Base-by-base conservation (phyloP, 495 filamentous ascomycete species). In the Neurospora sp. region DNA sequence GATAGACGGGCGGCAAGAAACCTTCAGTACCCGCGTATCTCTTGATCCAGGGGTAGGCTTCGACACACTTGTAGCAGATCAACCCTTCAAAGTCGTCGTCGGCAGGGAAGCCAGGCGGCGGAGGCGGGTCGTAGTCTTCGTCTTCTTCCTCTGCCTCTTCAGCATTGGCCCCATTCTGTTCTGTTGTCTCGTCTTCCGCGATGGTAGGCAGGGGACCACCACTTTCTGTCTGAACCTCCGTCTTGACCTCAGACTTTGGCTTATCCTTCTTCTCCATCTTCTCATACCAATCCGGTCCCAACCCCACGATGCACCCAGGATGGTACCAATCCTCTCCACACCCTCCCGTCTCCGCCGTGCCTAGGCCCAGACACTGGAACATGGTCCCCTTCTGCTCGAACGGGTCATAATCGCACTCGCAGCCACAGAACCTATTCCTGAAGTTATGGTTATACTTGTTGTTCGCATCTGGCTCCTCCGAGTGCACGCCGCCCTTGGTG, bases 271-370 rank as follows among this genome's bases (percentile, higher is more conserved):
- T 86, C 79, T 85, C 75, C 86, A 86, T 73, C 82, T 85, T 80
- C 74, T 88, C 84, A 68, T 78, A 85, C 87, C 87, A 89, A n/a
- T 83, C 81, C 2, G 86, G 84, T 3, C 90, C 87, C 14, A 95
- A 79, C 9, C 96, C 96, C 69, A 97, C 89, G 14, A 99, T 81
- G 79, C 96, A 99, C 72, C 94, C 93, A 16, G 96, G 94, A 84
- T 99, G 96, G 87, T 94, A 99, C 96, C 96, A 99, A 80, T 99
- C 96, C 83, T 99, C 96, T 4, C 96, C 94, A 82, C 96, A 99
- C 5, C 94, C 94, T 9, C 93, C 93, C 4, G 90, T 90, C 75
- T 91, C 91, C 41, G 87, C 87, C 0, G 89, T 90, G 0, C 93
- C 94, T 4, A 99, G 86, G 0, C 94, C 94, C 3, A 98, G 80